These are phyloP conservation scores for Posidonia australis DNA, from an alignment of 106 monocot genomes.

Conservation along the genomic window DNA sequence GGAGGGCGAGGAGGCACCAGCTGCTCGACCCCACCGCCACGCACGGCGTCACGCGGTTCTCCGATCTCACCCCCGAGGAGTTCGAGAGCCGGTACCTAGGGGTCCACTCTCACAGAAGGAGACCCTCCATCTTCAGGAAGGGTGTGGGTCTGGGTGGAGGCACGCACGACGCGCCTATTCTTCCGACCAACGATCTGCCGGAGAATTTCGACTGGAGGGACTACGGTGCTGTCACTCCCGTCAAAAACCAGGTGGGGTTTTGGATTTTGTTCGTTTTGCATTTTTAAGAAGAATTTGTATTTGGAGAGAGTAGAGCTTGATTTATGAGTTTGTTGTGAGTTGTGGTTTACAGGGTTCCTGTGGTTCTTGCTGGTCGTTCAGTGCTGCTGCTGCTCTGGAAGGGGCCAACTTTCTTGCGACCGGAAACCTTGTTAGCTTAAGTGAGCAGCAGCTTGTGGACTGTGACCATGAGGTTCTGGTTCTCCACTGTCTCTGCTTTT, in stretches of 20 bases:
- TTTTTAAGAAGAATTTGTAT: too few relatives aligned
- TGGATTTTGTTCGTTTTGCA: too few relatives aligned
- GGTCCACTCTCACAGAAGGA: slow-evolving; percentile 13
- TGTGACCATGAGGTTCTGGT: slow-evolving; percentile 59
- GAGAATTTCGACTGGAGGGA: slow-evolving; percentile 93
- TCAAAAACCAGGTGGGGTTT: slow-evolving; percentile 92
- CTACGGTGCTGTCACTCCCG: slow-evolving; percentile 55
- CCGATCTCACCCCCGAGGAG: slow-evolving; percentile 80
- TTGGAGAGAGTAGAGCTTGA: too few relatives aligned
- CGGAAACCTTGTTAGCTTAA: slow-evolving; percentile 62
- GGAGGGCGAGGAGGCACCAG: slow-evolving; percentile 61
- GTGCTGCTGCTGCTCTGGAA: slow-evolving; percentile 79
- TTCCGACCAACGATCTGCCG: slow-evolving; percentile 67
- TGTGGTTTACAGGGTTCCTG: slow-evolving; percentile 48
- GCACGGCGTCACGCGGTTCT: slow-evolving; percentile 82
- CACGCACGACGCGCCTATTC: slow-evolving; percentile 41
- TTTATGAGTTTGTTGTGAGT: not conserved
- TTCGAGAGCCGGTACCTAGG: slow-evolving; percentile 54
- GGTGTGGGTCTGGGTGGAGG: not conserved
- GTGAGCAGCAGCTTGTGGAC: slow-evolving; percentile 91
- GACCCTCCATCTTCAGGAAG: not conserved
- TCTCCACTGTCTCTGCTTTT: not conserved
- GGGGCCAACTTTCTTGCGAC: slow-evolving; percentile 83
- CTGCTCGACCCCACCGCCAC: slow-evolving; percentile 63
- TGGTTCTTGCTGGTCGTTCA: slow-evolving; percentile 98